phyloP scores from a whole-genome alignment of 805 yeast species.

The Isabelozyma heimii region DNA sequence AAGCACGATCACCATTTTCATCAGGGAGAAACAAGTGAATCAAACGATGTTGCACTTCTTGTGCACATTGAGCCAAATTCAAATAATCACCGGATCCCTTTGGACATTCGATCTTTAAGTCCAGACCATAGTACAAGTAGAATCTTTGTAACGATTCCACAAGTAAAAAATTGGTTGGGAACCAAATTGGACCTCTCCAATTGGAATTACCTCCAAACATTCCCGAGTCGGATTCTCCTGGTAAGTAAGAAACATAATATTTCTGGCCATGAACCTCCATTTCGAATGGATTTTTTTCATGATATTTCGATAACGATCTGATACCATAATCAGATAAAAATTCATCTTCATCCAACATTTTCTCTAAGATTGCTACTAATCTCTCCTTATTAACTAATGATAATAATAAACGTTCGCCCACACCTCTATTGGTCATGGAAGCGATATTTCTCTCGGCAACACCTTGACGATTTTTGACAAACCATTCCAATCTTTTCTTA shows the following conservation, averaged over 20 bases:
- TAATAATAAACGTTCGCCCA: conserved; percentile 75
- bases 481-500: conserved; percentile 82
- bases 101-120: conserved; percentile 83
- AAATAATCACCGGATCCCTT: conserved; percentile 73
- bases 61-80: conserved; percentile 87
- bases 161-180: conserved; percentile 82
- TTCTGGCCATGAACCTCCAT: conserved; percentile 79
- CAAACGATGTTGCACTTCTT: conserved; percentile 82
- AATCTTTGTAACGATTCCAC: conserved; percentile 87
- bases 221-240: conserved; percentile 90
- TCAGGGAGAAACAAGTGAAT: conserved; percentile 74
- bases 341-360: conserved; percentile 84
- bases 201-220: conserved; percentile 96
- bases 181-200: conserved; percentile 98
- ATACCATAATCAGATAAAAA: conserved; percentile 83
- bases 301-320: conserved; percentile 83
- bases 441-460: conserved; percentile 83
- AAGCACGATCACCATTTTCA: conserved; percentile 66
- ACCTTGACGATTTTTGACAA: conserved; percentile 63
- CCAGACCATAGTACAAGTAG: conserved; percentile 84
- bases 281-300: conserved; percentile 77
- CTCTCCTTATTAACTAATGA: conserved; percentile 82
- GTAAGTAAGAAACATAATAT: conserved; percentile 69
- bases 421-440: conserved; percentile 75
- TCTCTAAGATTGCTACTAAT: conserved; percentile 65